phyloP scores from a whole-genome alignment of 2,329 filamentous ascomycete genomes.

The Paecilomyces fulvus region DNA sequence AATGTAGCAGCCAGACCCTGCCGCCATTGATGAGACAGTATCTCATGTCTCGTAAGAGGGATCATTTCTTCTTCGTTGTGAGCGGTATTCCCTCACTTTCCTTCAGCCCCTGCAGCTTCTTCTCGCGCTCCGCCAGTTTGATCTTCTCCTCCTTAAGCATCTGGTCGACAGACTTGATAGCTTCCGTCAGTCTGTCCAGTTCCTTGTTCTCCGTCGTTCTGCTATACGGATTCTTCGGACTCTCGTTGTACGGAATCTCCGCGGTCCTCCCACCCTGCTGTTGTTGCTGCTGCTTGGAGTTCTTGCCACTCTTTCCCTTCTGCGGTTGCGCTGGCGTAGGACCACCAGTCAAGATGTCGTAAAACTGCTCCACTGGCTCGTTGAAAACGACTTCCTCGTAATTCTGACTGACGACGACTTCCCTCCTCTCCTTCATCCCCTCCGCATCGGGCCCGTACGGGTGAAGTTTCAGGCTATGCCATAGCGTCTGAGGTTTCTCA shows the following conservation, averaged over 20 bases:
- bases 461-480: constrained; percentile 85
- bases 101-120: constrained; percentile 45
- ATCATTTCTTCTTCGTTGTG: constrained; percentile 35
- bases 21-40: neutral
- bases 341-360: constrained; percentile 72
- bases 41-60: neutral
- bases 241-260: constrained; percentile 61
- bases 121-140: constrained; percentile 53
- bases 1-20: neutral
- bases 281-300: constrained; percentile 38
- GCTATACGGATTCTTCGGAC: constrained; percentile 64
- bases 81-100: constrained; percentile 36
- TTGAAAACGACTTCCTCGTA: constrained; percentile 97
- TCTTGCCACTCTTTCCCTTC: constrained; percentile 53
- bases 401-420: constrained; percentile 65
- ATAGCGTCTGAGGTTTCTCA: constrained; percentile 93
- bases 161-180: constrained; percentile 50
- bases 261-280: constrained; percentile 57
- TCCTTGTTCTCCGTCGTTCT: constrained; percentile 62
- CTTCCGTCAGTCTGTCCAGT: constrained; percentile 53
- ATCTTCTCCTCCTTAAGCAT: constrained; percentile 59
- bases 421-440: constrained; percentile 56
- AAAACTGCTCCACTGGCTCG: constrained; percentile 89
- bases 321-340: constrained; percentile 40
- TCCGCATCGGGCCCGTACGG: constrained; percentile 76